Evolutionary conservation across 371 early-diverging fungal genomes (phyloP), one percentile per base, ranked within the genome.

Genomic region (Mortierella sp.): DNA sequence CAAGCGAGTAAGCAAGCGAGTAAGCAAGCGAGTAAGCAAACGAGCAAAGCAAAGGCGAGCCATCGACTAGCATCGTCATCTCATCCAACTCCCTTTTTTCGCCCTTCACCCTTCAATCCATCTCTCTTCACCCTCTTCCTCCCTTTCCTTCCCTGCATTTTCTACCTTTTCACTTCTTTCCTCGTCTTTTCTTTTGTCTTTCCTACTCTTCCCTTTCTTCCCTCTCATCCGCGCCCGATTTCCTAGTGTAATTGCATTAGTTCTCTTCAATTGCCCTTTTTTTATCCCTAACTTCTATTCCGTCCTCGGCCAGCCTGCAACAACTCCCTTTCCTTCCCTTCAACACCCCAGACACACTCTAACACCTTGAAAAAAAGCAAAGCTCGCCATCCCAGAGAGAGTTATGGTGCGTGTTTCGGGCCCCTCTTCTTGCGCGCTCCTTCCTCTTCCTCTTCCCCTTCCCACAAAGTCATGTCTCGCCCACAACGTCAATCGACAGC

Each of bases 381-480:
- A 67, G 9, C 54, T 31, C 28, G 61, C 34, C 59, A 40, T 61
- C 48, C 28, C 54, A 48, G 50, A 78, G 48, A 59, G 76, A 78
- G 74, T 78, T 61, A 82, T 78, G 82, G 82, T 82, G 78, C 74
- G 72, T 69, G 72, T 69, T 31, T 69, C 79, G 64, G 67, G 50
- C 73, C 73, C 79, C 79, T 75, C 55, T 34, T 69, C 55, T 26
- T 69, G 71, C 71, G 54, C 74, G 67, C 61, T 34, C 61, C 21
- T 61, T 34, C 59, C 59, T 64, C 21, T 61, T 34, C 59, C 59
- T 64, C 67, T 67, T 40, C 24, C 59, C 55, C 8, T 64, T 16
- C 48, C 55, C 57, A 70, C 55, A 55, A 75, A 51, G 81, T 73
- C 81, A 84, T 84, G 85, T 78, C 85, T 51, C 78, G 72, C 61